Conservation (phyloP, 2,329 filamentous ascomycete species). For the Chrysoporthe austroafricana region DNA sequence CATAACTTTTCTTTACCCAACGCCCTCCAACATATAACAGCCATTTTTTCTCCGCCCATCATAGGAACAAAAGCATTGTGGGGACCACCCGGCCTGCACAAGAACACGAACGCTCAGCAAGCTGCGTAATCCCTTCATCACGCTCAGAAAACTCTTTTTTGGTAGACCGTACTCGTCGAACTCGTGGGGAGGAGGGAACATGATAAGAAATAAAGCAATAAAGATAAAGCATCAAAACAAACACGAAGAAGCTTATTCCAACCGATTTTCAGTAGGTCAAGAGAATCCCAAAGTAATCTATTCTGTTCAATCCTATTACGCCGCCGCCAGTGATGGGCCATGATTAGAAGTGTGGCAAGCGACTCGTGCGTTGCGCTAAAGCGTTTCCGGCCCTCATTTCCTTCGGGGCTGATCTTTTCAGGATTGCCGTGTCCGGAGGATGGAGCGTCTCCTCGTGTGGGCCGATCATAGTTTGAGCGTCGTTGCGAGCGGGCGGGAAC, state of each 20-base stretch:
- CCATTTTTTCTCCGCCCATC: not conserved
- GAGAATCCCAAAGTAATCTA: slow-evolving; percentile 6
- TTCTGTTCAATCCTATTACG: slow-evolving; percentile 1
- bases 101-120: slow-evolving; percentile 12
- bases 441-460: not conserved
- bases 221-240: not conserved
- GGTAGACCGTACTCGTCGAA: not conserved
- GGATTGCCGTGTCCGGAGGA: not conserved
- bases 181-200: not conserved
- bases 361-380: not conserved
- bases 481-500: not conserved
- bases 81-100: not conserved
- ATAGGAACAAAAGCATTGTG: not conserved
- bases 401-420: not conserved
- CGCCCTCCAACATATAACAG: not conserved
- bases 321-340: not conserved
- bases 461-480: slow-evolving; percentile 1
- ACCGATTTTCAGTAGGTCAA: not conserved
- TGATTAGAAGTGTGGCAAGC: slow-evolving; percentile 7
- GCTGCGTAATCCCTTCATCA: slow-evolving; percentile 11
- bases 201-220: too few relatives aligned
- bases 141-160: not conserved
- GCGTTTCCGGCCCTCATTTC: not conserved
- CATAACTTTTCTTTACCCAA: slow-evolving; percentile 11
- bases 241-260: not conserved